Conservation (phyloP, 2,329 filamentous ascomycete species). For the Zymoseptoria tritici region DNA sequence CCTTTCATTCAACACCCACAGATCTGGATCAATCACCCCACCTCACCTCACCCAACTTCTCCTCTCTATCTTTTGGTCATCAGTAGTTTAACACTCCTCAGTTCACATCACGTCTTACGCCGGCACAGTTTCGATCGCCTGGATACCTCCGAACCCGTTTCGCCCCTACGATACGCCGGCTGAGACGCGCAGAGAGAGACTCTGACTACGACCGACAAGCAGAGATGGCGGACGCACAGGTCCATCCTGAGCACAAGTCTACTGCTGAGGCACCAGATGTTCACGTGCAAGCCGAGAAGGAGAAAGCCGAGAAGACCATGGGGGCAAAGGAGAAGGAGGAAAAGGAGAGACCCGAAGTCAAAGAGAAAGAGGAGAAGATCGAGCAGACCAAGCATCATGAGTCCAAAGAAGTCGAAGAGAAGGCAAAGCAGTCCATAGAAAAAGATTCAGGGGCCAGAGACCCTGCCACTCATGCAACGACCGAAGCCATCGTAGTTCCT, state of each 20-base stretch:
- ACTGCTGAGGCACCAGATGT: constrained; percentile 30
- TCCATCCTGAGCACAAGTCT: constrained; percentile 28
- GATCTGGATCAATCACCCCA: neutral
- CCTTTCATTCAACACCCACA: neutral
- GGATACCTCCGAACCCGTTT: neutral
- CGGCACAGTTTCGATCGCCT: neutral
- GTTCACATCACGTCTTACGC: neutral
- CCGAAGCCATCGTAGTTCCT: neutral
- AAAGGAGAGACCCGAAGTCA: too few relatives aligned
- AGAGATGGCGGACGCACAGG: constrained; percentile 21
- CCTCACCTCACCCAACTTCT: neutral
- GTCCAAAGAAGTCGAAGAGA: too few relatives aligned
- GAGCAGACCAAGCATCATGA: too few relatives aligned
- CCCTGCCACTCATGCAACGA: neutral
- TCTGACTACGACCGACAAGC: constrained; percentile 8
- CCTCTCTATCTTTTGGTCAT: neutral
- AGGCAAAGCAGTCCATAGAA: too few relatives aligned
- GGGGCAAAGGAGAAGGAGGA: too few relatives aligned
- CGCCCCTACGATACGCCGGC: neutral
- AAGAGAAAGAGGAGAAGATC: too few relatives aligned
- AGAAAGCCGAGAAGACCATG: too few relatives aligned
- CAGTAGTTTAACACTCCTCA: neutral
- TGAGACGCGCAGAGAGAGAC: neutral
- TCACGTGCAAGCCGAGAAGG: too few relatives aligned
- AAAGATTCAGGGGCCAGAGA: too few relatives aligned